Percentiles rank a stretch among this genome's conserved stretches.
Conservation (phyloP, 148 eudicot genomes). For the Rhododendron williamsianum region DNA sequence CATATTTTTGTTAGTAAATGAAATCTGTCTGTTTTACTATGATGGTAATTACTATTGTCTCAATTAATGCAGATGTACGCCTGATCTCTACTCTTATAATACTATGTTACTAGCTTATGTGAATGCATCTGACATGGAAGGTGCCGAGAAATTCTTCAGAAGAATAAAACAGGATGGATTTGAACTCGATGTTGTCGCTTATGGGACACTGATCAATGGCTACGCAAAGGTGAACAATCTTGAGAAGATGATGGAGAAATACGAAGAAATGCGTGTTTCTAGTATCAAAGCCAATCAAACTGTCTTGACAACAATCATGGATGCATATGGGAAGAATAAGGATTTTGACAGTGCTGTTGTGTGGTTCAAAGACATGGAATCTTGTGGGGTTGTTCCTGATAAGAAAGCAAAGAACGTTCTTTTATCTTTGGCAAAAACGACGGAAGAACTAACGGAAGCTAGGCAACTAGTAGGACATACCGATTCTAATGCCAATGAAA, state of each 20-base stretch:
- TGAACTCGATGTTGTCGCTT: constrained; percentile 64
- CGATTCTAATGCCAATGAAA: constrained; percentile 14
- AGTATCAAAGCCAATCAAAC: constrained; percentile 75
- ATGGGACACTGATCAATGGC: constrained; percentile 79
- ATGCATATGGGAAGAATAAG: constrained; percentile 72
- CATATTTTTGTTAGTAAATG: background rate
- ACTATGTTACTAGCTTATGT: constrained; percentile 83
- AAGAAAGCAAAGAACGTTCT: constrained; percentile 90
- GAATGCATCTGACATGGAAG: constrained; percentile 93
- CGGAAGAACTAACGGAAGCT: constrained; percentile 69
- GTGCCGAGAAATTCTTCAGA: constrained; percentile 83
- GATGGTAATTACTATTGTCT: background rate
- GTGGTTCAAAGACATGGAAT: constrained; percentile 92
- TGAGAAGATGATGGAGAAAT: constrained; percentile 77
- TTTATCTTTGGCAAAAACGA: constrained; percentile 65
- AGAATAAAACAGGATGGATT: constrained; percentile 67
- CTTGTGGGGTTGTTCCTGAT: constrained; percentile 69
- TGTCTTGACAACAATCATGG: constrained; percentile 84
- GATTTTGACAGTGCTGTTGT: constrained; percentile 73
- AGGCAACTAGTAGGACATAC: constrained; percentile 35
- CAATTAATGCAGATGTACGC: constrained; percentile 53
- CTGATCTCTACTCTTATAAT: constrained; percentile 87
- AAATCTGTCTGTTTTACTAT: background rate
- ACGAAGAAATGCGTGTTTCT: constrained; percentile 55
- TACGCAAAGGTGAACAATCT: constrained; percentile 66